Conservation (phyloP, 129 eudicot species). For the Escallonia herrerae region DNA sequence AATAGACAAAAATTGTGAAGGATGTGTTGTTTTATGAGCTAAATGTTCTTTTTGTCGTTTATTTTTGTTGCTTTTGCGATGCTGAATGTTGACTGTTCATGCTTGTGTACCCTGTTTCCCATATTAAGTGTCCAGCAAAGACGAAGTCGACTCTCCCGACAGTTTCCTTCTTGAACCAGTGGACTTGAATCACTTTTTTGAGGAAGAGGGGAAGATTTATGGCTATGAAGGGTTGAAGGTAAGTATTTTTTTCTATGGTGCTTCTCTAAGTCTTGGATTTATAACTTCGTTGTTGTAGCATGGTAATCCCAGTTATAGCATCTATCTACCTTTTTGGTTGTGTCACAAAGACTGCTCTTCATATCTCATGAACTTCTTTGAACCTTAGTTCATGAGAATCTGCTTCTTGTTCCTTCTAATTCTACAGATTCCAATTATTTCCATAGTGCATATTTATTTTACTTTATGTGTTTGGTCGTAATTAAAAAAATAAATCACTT, state of each 20-base stretch:
- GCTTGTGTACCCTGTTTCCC: background rate
- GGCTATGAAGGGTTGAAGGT: slow-evolving; percentile 88
- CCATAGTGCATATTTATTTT: too few relatives aligned
- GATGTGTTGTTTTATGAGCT: background rate
- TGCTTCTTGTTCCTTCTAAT: too few relatives aligned
- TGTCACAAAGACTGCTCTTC: background rate
- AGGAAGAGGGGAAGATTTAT: slow-evolving; percentile 84
- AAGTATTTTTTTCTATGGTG: background rate
- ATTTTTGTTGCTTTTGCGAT: background rate
- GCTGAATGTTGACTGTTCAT: background rate
- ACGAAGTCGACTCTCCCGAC: slow-evolving; percentile 67
- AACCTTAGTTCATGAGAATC: too few relatives aligned
- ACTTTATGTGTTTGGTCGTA: too few relatives aligned
- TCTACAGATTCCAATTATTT: too few relatives aligned
- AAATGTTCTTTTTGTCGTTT: background rate
- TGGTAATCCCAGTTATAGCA: too few relatives aligned
- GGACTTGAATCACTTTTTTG: slow-evolving; percentile 74
- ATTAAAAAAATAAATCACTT: too few relatives aligned
- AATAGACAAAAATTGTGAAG: background rate
- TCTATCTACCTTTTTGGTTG: background rate
- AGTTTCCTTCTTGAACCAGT: slow-evolving; percentile 62
- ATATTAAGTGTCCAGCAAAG: slow-evolving; percentile 60
- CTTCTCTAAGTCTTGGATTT: background rate
- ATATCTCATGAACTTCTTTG: too few relatives aligned
- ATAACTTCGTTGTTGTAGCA: background rate